These are phyloP conservation scores for Talaromyces wortmannii DNA, from an alignment of 495 filamentous ascomycete species.

Conservation along the genomic window DNA sequence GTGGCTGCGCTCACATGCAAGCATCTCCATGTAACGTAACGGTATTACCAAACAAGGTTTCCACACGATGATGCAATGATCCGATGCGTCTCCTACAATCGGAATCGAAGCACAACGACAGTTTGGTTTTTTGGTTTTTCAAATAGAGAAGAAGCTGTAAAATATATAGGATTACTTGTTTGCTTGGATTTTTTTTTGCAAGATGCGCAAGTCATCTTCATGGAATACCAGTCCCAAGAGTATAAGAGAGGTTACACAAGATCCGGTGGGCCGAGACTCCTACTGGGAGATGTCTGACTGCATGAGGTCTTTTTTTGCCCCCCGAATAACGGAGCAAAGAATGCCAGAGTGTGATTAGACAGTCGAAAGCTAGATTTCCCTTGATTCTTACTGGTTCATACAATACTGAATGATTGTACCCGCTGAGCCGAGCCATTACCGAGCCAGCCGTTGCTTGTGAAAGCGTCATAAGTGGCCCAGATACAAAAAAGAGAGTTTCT, in stretches of 20 bases:
- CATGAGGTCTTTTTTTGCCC: not conserved
- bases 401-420: slow-evolving; percentile 3
- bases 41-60: not conserved
- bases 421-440: slow-evolving; percentile 43
- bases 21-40: not conserved
- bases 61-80: not conserved
- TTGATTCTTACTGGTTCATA: not conserved
- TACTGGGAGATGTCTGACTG: not conserved
- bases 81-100: not conserved
- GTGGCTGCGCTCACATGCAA: not conserved
- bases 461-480: not conserved
- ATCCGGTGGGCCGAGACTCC: not conserved
- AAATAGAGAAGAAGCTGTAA: too few species aligned
- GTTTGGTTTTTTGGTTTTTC: too few species aligned
- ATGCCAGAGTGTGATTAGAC: not conserved
- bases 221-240: too few species aligned
- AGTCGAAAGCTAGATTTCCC: not conserved
- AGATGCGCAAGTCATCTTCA: too few species aligned
- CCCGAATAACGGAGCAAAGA: not conserved
- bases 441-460: slow-evolving; percentile 11
- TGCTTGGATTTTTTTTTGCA: too few species aligned
- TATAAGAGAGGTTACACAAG: too few species aligned
- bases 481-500: slow-evolving; percentile 11
- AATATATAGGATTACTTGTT: too few species aligned
- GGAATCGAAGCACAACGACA: too few species aligned